Percentiles rank a stretch among this genome's conserved stretches.
Conservation (phyloP, 768 basidiomycete species). For the Pleurotus tuber-regium region DNA sequence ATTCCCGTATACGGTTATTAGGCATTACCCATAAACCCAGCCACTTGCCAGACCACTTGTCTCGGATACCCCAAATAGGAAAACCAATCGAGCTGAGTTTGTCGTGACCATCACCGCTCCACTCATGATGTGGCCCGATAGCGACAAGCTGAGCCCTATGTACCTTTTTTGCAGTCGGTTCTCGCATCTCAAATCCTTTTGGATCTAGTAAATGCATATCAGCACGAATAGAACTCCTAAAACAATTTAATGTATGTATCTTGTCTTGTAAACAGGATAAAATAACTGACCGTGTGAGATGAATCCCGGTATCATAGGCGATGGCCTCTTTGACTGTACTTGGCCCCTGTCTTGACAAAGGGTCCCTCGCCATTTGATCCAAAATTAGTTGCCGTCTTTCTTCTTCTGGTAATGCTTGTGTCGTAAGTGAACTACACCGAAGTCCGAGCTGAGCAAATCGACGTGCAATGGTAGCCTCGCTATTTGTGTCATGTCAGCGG, state of each 20-base stretch:
- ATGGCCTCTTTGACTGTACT: slow-evolving; percentile 26
- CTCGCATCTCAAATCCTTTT: slow-evolving; percentile 21
- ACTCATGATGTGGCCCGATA: slow-evolving; percentile 28
- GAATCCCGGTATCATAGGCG: slow-evolving; percentile 25
- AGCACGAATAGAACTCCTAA: slow-evolving; percentile 13
- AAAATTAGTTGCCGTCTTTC: slow-evolving; percentile 30
- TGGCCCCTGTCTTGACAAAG: slow-evolving; percentile 24
- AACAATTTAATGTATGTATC: background rate
- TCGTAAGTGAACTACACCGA: slow-evolving; percentile 27
- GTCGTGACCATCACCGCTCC: slow-evolving; percentile 33
- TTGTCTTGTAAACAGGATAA: background rate
- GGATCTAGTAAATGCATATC: slow-evolving; percentile 21
- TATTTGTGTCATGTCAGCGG: slow-evolving; percentile 8
- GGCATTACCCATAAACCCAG: slow-evolving; percentile 29
- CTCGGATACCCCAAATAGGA: slow-evolving; percentile 25
- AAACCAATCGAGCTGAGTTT: slow-evolving; percentile 30
- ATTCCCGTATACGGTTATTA: slow-evolving; percentile 22
- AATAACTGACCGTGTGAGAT: slow-evolving; percentile 26
- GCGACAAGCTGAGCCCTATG: slow-evolving; percentile 11
- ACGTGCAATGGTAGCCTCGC: slow-evolving; percentile 27
- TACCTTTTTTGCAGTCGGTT: slow-evolving; percentile 26
- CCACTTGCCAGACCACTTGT: slow-evolving; percentile 27
- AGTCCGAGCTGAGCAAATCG: slow-evolving; percentile 26
- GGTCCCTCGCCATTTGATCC: slow-evolving; percentile 33
- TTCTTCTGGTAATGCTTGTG: slow-evolving; percentile 21